Conservation (phyloP, 441 rosid genomes). For the Adansonia grandidieri region DNA sequence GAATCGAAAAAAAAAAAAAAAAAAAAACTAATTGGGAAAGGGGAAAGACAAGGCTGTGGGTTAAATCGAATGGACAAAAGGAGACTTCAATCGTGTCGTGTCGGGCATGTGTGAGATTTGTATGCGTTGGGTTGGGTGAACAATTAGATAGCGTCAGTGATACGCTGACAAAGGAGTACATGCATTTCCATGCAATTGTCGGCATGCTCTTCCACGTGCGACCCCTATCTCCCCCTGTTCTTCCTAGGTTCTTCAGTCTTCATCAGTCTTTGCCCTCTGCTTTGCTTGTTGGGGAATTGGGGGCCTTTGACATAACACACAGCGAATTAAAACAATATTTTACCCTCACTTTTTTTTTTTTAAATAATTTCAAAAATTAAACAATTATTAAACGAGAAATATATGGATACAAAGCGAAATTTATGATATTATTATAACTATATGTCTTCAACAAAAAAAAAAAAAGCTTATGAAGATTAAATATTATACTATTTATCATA, state of each 20-base stretch:
- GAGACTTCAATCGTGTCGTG: conserved; percentile 20
- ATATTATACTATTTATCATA: too few relatives aligned
- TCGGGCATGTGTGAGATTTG: conserved; percentile 38
- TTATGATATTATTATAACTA: too few relatives aligned
- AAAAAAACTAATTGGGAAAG: neutral
- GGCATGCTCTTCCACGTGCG: neutral
- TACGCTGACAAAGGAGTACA: conserved; percentile 38
- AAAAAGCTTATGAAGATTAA: too few relatives aligned
- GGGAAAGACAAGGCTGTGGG: conserved; percentile 39
- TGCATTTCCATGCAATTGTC: conserved; percentile 57
- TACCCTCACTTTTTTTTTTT: too few relatives aligned
- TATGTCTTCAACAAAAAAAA: too few relatives aligned
- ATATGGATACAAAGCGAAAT: too few relatives aligned
- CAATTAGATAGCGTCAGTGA: conserved; percentile 26
- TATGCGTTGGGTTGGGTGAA: too few relatives aligned
- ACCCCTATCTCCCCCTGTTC: neutral
- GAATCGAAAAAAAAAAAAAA: neutral
- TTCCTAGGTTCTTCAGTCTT: too few relatives aligned
- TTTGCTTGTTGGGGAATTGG: neutral
- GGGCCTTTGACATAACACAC: neutral
- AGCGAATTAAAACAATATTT: neutral
- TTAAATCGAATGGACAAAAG: conserved; percentile 35
- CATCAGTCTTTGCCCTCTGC: neutral
- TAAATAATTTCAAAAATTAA: too few relatives aligned
- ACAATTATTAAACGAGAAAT: too few relatives aligned